phyloP scores from a whole-genome alignment of 345 rosid species.

The Pistacia atlantica region DNA sequence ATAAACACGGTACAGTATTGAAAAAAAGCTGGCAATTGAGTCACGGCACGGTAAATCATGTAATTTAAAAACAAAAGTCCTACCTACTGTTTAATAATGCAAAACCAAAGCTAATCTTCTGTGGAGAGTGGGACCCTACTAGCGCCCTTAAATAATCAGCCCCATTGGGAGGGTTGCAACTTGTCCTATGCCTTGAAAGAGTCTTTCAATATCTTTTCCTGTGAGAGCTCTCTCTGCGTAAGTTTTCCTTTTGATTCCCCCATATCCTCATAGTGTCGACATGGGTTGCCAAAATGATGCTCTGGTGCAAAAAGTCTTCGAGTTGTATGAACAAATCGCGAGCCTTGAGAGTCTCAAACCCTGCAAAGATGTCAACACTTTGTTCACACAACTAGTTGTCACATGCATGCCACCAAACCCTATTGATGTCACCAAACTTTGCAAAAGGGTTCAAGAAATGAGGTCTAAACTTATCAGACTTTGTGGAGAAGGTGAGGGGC shows the following conservation, averaged over 20 bases:
- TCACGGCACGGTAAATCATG: not conserved
- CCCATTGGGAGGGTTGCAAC: conserved; percentile 25
- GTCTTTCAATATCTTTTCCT: not conserved
- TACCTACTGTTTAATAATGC: not conserved
- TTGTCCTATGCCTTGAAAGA: conserved; percentile 12
- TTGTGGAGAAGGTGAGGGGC: conserved; percentile 79
- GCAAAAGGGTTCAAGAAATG: conserved; percentile 53
- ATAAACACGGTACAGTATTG: too few species aligned
- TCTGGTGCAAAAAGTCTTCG: conserved; percentile 54
- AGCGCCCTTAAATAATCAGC: conserved; percentile 37
- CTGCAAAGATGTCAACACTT: conserved; percentile 76
- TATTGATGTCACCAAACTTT: conserved; percentile 68
- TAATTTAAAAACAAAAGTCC: not conserved
- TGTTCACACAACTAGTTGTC: conserved; percentile 75
- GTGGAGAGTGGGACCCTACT: conserved; percentile 28
- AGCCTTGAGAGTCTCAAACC: conserved; percentile 72
- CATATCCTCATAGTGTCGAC: conserved; percentile 61
- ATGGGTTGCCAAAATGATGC: conserved; percentile 75
- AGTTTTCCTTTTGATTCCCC: not conserved
- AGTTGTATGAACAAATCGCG: conserved; percentile 67
- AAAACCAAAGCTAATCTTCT: not conserved
- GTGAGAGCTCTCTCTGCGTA: not conserved
- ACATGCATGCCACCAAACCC: conserved; percentile 83
- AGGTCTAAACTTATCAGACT: conserved; percentile 74
- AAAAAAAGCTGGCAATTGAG: not conserved